Conservation (phyloP, 805 yeast genomes). For the Kluyveromyces nonfermentans region DNA sequence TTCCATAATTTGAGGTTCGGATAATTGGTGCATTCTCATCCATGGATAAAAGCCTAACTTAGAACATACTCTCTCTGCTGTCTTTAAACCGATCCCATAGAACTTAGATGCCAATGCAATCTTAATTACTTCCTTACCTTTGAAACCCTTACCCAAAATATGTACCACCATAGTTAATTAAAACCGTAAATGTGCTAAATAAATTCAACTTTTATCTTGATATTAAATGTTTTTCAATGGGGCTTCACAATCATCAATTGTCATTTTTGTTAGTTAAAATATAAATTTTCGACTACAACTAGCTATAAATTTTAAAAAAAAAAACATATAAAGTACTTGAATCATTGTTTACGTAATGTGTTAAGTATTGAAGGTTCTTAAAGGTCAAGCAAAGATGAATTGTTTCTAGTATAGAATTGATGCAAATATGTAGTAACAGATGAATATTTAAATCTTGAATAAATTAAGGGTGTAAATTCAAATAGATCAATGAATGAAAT, state of each 20-base stretch:
- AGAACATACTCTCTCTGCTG: conserved; percentile 72
- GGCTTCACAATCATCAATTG: background rate
- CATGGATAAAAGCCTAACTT: conserved; percentile 84
- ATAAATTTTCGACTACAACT: too few species aligned
- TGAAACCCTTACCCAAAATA: conserved; percentile 42
- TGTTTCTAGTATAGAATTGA: background rate
- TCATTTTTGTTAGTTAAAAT: background rate
- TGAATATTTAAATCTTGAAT: too few species aligned
- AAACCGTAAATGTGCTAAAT: background rate
- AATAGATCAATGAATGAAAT: too few species aligned
- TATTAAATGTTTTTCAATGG: too few species aligned
- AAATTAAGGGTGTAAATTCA: too few species aligned
- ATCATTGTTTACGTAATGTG: background rate
- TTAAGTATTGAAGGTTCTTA: background rate
- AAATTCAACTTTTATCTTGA: too few species aligned
- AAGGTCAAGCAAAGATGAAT: background rate
- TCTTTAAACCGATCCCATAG: conserved; percentile 74
- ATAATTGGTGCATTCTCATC: conserved; percentile 89
- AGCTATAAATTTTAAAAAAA: too few species aligned
- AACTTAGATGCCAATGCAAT: conserved; percentile 71
- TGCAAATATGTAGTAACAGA: background rate
- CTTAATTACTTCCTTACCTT: conserved; percentile 31
- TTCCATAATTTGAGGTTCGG: conserved; percentile 79
- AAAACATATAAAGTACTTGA: background rate
- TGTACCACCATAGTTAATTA: conserved; percentile 38